Evolutionary conservation across 106 monocot species (phyloP).

Genomic region (Acorus gramineus): DNA sequence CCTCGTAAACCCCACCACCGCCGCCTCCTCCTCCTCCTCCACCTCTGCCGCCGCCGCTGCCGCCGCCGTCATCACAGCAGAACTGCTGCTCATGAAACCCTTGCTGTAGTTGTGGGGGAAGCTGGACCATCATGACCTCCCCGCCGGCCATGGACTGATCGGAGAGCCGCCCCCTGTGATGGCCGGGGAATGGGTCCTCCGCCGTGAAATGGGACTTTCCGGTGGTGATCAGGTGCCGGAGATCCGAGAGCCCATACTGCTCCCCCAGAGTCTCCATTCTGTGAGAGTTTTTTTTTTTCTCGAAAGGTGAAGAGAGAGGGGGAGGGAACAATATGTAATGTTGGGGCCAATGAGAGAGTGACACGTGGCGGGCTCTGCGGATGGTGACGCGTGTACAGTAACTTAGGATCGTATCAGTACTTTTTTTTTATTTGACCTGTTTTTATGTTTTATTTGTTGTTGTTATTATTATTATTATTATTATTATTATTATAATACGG

Average conservation of each 20-base stretch:
- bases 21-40: neutral
- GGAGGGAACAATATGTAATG: too few relatives aligned
- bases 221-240: constrained; percentile 16
- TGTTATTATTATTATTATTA: too few relatives aligned
- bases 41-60: neutral
- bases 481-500: too few relatives aligned
- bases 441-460: too few relatives aligned
- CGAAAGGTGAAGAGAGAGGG: too few relatives aligned
- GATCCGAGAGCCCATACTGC: constrained; percentile 12
- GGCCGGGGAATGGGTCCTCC: neutral
- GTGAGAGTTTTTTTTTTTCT: too few relatives aligned
- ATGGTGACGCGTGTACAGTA: too few relatives aligned
- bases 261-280: neutral
- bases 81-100: neutral
- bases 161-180: neutral
- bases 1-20: neutral
- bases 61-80: neutral
- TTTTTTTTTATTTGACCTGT: too few relatives aligned
- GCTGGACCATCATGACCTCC: neutral
- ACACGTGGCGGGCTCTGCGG: too few relatives aligned
- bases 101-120: neutral
- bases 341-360: too few relatives aligned
- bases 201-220: neutral
- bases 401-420: too few relatives aligned
- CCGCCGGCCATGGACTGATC: neutral